Conservation (phyloP, 2,329 filamentous ascomycete genomes). For the Pseudogymnoascus sp. region DNA sequence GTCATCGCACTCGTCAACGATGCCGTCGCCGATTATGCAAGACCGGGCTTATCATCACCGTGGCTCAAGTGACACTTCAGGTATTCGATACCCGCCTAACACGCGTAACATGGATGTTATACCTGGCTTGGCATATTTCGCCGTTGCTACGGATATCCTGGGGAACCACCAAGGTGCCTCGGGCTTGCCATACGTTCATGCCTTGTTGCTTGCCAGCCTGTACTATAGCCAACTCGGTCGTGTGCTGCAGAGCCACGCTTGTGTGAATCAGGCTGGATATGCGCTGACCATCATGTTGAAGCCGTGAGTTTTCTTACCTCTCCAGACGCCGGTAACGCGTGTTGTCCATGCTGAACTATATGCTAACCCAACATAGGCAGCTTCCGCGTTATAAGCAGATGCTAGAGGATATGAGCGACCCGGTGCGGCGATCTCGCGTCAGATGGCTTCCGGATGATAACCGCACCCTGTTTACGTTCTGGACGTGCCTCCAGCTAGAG, state of each 20-base stretch:
- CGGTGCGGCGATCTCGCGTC: no score
- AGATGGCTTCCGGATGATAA: slow-evolving; percentile 41
- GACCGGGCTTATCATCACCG: neutral
- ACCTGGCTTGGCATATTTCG: slow-evolving; percentile 84
- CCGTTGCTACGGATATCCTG: slow-evolving; percentile 76
- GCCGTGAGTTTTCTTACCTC: neutral
- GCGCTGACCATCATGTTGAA: no score
- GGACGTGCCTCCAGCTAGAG: slow-evolving; percentile 89
- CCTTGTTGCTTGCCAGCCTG: slow-evolving; percentile 72
- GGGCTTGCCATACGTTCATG: slow-evolving; percentile 76
- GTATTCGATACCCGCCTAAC: slow-evolving; percentile 10
- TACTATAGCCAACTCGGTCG: slow-evolving; percentile 84
- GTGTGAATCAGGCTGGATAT: slow-evolving; percentile 34
- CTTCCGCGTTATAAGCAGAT: neutral
- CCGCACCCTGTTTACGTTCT: slow-evolving; percentile 68
- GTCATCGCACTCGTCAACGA: neutral
- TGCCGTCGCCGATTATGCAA: neutral
- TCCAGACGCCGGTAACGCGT: neutral
- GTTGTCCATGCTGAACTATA: neutral
- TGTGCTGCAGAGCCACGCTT: slow-evolving; percentile 72
- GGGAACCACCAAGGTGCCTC: slow-evolving; percentile 75
- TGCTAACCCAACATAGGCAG: neutral
- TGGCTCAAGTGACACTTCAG: slow-evolving; percentile 8
- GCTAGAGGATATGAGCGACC: neutral
- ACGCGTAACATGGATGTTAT: slow-evolving; percentile 70